Evolutionary conservation across 805 yeast genomes (phyloP), one percentile per base, ranked within the genome.

Genomic region (Candida quercuum): DNA sequence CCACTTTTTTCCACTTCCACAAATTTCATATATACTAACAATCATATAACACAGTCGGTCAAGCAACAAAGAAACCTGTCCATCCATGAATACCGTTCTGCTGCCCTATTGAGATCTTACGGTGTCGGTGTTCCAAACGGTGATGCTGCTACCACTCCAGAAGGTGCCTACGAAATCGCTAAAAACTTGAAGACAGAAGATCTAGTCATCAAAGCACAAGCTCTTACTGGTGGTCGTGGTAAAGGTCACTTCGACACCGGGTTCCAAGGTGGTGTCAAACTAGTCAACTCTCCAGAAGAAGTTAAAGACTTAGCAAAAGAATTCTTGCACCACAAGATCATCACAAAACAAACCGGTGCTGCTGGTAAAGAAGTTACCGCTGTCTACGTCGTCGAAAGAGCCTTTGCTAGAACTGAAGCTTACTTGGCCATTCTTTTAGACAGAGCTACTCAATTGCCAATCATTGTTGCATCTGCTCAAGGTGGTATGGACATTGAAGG

Each of bases 401-500:
- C 88, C 63, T 84, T 85, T 59, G 95, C 93, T 42, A 74, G 81
- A 56, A 88, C 94, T 53, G 99, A 93, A 72, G 95, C 97, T 41
- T 93, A 93, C 69, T 67, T 93, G 51, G 95, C 97, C 46, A 87
- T 93, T 52, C 74, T 93, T 52, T 77, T 89, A 84, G 98, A 93
- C 74, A 87, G 99, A 72, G 76, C 80, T 52, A 76, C 82, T 50
- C 95, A 89, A 68, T 71, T 76, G 51, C 96, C 98, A 43, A 73
- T 93, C 69, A 85, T 93, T 59, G 96, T 93, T 48, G 96, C 96
- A 35, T 88, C 97, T 24, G 72, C 94, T 47, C 93, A 93, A 71
- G 99, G 99, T 72, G 99, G 99, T 73, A 89, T 93, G 95, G 96
- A 93, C 71, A 93, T 93, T 59, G 99, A 93, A 74, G 96, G 95